These are phyloP conservation scores for Penicillium psychrofluorescens DNA, from an alignment of 495 filamentous ascomycete genomes.

Conservation along the genomic window DNA sequence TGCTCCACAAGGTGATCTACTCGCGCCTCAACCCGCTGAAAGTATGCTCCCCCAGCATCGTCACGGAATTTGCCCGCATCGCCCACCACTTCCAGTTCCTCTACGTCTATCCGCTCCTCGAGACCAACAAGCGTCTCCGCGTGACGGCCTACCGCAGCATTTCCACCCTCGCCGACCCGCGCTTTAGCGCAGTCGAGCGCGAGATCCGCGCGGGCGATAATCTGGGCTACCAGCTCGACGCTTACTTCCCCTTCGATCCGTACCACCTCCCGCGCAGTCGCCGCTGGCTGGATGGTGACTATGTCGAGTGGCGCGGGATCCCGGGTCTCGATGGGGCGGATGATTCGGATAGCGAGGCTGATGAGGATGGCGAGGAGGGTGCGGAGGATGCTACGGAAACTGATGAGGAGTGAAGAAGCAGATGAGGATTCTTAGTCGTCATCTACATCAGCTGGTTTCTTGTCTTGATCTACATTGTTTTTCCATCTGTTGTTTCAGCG, in stretches of 20 bases:
- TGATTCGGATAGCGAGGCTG: constrained; percentile 39
- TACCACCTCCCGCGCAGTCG: constrained; percentile 81
- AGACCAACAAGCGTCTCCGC: constrained; percentile 81
- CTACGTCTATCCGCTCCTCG: constrained; percentile 79
- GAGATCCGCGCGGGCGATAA: constrained; percentile 58
- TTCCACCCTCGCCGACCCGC: constrained; percentile 20
- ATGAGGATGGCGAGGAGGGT: constrained; percentile 23
- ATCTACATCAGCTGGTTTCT: background rate
- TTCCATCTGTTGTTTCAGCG: background rate
- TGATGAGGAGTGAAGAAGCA: constrained; percentile 25
- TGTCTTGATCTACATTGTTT: background rate
- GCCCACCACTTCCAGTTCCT: constrained; percentile 76
- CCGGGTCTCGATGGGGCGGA: constrained; percentile 61
- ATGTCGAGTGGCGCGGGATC: constrained; percentile 74
- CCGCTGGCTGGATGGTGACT: constrained; percentile 78
- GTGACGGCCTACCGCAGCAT: constrained; percentile 53
- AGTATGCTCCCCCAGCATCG: constrained; percentile 88
- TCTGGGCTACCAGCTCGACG: constrained; percentile 73
- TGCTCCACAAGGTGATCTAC: constrained; percentile 66
- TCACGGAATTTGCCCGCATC: constrained; percentile 82
- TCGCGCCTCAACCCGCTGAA: constrained; percentile 91
- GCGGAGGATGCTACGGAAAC: constrained; percentile 29
- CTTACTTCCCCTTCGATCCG: constrained; percentile 96
- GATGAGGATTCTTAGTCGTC: no score
- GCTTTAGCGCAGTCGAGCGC: constrained; percentile 43